Evolutionary conservation across 2,329 filamentous ascomycete species (phyloP), one percentile per base, ranked within the genome.

Genomic region (Polytolypa hystricis): DNA sequence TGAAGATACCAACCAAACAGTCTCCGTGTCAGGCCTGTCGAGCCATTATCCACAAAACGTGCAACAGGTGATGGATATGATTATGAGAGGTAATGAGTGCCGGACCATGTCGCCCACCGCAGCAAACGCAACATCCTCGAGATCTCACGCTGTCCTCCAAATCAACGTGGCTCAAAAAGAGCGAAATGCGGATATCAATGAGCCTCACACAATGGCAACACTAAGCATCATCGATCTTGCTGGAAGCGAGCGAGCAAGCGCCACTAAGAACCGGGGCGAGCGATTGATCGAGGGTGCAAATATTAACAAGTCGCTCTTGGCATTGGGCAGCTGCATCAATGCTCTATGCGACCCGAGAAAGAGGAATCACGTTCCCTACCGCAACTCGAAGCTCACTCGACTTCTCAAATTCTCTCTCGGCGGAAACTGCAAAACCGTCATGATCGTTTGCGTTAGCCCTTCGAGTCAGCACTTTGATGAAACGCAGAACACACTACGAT

Each of bases 11-110:
- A 87, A 96, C 52, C 84, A 94, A 57, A 77, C 84, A 8, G 91
- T 98, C 5, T 91, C 84, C 0, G 91, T 98, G 2, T 73, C 84
- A 4, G 91, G 89, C 0, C 69, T 98, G 30, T 91, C 86, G 2
- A 95, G 86, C 52, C 86, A 95, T 55, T 82, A 83, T 46, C 91
- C 91, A 2, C 80, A 81, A 49, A 84, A 89, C 54, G 91, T 96
- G 10, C 77, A 93, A 54, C 81, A 98, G 61, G 91, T 98, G 51
- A 98, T 98, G 91, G 89, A 98, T 53, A 95, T 98, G 74, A 95
- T 98, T 54, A 81, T 98, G 38, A 77, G 79, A 55, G 91, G 91
- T 45, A 98, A 98, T 60, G 84, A 93, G 49, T 85, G 81, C 60
- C 80, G 91, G 30, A 98, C 91, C 3, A 91, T 96, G 58, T 96